Percentiles rank a stretch among this genome's conserved stretches.
These are phyloP conservation scores for Talaromyces stipitatus DNA, from an alignment of 495 filamentous ascomycete genomes.

Conservation along the genomic window DNA sequence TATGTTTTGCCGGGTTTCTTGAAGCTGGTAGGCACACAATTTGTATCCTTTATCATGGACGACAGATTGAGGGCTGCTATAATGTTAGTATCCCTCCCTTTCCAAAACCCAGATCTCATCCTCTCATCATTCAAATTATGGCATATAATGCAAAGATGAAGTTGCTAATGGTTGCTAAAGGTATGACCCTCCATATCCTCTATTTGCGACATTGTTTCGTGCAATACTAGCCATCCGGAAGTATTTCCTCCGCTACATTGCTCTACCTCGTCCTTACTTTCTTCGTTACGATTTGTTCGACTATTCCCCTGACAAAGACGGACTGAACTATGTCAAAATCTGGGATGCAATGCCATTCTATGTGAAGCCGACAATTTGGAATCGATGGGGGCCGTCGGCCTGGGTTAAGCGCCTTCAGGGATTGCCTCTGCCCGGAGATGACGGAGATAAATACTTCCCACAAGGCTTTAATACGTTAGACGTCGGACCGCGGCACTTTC, in stretches of 20 bases:
- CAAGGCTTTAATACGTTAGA: slow-evolving; percentile 50
- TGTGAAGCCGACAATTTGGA: slow-evolving; percentile 51
- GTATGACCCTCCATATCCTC: slow-evolving; percentile 34
- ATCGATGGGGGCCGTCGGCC: slow-evolving; percentile 50
- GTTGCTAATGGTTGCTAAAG: slow-evolving; percentile 18
- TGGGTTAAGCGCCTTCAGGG: slow-evolving; percentile 49
- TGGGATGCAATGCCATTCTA: slow-evolving; percentile 54
- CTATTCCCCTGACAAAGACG: slow-evolving; percentile 36
- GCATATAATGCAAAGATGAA: too few relatives aligned
- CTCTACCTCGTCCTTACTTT: slow-evolving; percentile 46
- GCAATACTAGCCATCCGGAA: slow-evolving; percentile 37
- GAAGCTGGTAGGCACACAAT: slow-evolving; percentile 39
- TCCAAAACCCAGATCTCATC: too few relatives aligned
- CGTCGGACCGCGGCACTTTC: slow-evolving; percentile 49
- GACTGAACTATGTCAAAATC: slow-evolving; percentile 38
- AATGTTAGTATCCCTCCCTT: slow-evolving; percentile 34
- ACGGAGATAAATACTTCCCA: slow-evolving; percentile 48
- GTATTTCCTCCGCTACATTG: slow-evolving; percentile 47
- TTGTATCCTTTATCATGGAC: slow-evolving; percentile 55
- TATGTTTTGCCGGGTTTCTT: slow-evolving; percentile 46
- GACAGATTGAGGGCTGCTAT: slow-evolving; percentile 55
- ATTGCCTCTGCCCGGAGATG: slow-evolving; percentile 51
- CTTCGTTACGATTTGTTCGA: slow-evolving; percentile 31
- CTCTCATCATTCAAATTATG: too few relatives aligned
- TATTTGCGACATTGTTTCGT: slow-evolving; percentile 32